Evolutionary conservation across 2,329 filamentous ascomycete species (phyloP).

Genomic region (Aspergillus pseudoterreus): DNA sequence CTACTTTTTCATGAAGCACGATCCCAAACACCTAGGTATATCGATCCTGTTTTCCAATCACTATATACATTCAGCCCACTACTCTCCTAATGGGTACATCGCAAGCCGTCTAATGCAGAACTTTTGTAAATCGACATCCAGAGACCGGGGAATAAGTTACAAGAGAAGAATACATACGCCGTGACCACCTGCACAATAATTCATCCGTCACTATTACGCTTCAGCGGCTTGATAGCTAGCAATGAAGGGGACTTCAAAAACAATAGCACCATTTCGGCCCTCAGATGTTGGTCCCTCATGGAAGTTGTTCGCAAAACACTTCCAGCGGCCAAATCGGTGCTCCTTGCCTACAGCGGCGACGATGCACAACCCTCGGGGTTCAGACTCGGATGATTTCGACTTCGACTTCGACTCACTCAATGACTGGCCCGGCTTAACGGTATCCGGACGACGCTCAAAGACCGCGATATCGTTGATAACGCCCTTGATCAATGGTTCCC

Average conservation of each 20-base stretch:
- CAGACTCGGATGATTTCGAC: slow-evolving; percentile 37
- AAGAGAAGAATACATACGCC: slow-evolving; percentile 9
- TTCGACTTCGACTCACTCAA: slow-evolving; percentile 19
- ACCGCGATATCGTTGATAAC: slow-evolving; percentile 85
- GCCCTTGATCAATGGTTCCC: slow-evolving; percentile 56
- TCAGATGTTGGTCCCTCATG: slow-evolving; percentile 28
- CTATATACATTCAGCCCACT: slow-evolving; percentile 3
- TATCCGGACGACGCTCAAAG: slow-evolving; percentile 67
- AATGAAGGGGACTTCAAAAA: slow-evolving; percentile 71
- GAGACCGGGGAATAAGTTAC: slow-evolving; percentile 10
- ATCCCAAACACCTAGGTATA: background rate
- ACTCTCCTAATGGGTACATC: background rate
- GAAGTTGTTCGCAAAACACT: slow-evolving; percentile 43
- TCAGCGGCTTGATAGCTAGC: slow-evolving; percentile 9
- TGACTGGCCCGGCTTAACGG: slow-evolving; percentile 19
- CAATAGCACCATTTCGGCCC: slow-evolving; percentile 77
- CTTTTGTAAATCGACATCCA: slow-evolving; percentile 8
- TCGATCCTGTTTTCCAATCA: background rate
- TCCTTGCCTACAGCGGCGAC: slow-evolving; percentile 85
- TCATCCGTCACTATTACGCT: slow-evolving; percentile 1
- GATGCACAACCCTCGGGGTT: slow-evolving; percentile 65
- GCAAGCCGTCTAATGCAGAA: slow-evolving; percentile 6
- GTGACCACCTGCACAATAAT: background rate
- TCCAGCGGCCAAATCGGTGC: slow-evolving; percentile 81
- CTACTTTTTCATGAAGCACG: too few species aligned